phyloP scores from a whole-genome alignment of 495 filamentous ascomycete species.

The Hyaloscypha bicolor region DNA sequence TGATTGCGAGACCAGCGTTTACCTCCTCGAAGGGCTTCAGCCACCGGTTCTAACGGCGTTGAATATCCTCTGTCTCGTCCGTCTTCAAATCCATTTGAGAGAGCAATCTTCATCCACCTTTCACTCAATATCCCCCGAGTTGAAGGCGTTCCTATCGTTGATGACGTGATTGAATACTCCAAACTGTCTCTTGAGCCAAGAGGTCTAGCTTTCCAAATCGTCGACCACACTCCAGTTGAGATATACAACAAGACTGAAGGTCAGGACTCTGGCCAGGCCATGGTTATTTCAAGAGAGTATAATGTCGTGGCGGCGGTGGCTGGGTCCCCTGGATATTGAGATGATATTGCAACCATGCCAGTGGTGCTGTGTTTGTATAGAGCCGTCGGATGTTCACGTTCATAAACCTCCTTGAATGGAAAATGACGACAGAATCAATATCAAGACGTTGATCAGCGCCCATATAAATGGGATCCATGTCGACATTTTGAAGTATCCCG shows the following conservation, averaged over 20 bases:
- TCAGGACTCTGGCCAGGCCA: slow-evolving; percentile 26
- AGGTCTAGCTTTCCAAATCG: slow-evolving; percentile 67
- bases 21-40: too few species aligned
- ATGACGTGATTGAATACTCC: too few species aligned
- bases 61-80: too few species aligned
- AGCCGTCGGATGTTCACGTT: slow-evolving; percentile 32
- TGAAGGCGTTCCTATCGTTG: too few species aligned
- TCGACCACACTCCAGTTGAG: slow-evolving; percentile 68
- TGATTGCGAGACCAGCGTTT: too few species aligned
- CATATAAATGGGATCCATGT: slow-evolving; percentile 97
- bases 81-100: too few species aligned
- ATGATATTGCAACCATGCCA: neutral
- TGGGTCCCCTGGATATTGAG: neutral
- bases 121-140: too few species aligned
- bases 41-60: too few species aligned
- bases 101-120: too few species aligned
- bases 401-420: slow-evolving; percentile 92
- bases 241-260: slow-evolving; percentile 57
- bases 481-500: slow-evolving; percentile 90
- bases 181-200: too few species aligned
- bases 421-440: slow-evolving; percentile 92
- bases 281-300: slow-evolving; percentile 11
- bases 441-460: slow-evolving; percentile 85
- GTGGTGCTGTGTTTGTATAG: neutral
- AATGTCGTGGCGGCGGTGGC: neutral